Evolutionary conservation across 1,284 basidiomycete species (phyloP).

Genomic region (Apiotrichum porosum): DNA sequence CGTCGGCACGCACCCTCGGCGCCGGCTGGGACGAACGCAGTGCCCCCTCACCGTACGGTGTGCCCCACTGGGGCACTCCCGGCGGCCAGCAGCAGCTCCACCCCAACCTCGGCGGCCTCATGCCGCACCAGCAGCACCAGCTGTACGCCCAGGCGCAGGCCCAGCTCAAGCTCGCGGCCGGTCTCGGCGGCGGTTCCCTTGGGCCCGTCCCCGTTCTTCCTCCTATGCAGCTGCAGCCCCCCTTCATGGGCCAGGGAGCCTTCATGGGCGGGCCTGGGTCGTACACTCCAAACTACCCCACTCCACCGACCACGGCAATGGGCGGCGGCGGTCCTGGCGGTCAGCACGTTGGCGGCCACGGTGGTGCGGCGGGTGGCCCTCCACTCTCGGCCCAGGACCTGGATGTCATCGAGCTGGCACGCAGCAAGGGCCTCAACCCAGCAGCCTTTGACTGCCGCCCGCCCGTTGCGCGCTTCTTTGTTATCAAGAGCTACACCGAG

Average conservation of each 20-base stretch:
- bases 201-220: constrained; percentile 3
- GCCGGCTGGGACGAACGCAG: constrained; percentile 14
- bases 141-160: constrained; percentile 11
- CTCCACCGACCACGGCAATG: background rate
- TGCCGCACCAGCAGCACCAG: constrained; percentile 27
- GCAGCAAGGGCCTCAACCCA: constrained; percentile 86
- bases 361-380: background rate
- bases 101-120: constrained; percentile 13
- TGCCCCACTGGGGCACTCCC: constrained; percentile 5
- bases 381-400: constrained; percentile 44
- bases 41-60: constrained; percentile 1
- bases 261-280: constrained; percentile 11
- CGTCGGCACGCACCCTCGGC: constrained; percentile 7
- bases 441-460: constrained; percentile 76
- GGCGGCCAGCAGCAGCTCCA: constrained; percentile 8
- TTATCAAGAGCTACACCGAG: constrained; percentile 96
- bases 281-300: constrained; percentile 15
- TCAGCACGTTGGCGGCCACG: background rate
- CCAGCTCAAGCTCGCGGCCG: constrained; percentile 15
- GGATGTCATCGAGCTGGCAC: constrained; percentile 79
- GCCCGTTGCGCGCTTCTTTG: constrained; percentile 76
- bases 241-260: constrained; percentile 7
- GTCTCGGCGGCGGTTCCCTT: constrained; percentile 6
- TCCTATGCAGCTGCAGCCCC: background rate
- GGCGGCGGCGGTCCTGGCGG: too few relatives aligned